Base-by-base conservation (phyloP, 352 stramenopile genomes). In the Achlya hypogyna region DNA sequence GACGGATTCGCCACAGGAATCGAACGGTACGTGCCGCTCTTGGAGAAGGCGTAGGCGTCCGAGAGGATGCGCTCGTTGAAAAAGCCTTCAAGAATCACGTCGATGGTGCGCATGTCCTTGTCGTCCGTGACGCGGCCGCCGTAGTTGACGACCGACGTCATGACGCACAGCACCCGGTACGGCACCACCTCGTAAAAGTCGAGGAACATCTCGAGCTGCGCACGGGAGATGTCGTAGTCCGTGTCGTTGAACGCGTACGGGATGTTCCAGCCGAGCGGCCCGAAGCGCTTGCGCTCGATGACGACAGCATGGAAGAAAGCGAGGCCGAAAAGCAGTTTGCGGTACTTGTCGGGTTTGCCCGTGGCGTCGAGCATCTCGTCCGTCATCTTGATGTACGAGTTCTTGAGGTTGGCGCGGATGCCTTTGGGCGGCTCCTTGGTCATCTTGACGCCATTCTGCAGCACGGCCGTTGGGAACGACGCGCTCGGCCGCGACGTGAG, bases 41-140 rank as follows among this genome's bases (percentile, higher is more conserved):
- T 65, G 9, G 63, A 77, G 69, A 87, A 87, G 31, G 47, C 47
- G 64, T 84, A 86, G 31, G 68, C 59, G 31, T 82, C 75, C 10
- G 72, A 53, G 6, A 83, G 60, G 16, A 87, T 54, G 8, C 72
- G 63, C 25, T 73, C 65, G 54, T 67, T 70, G 72, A 86, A 84
- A 51, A 87, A 86, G 14, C 71, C 60, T 18, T 74, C 45, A 20
- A 91, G 70, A 25, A 89, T 67, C 20, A 73, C 76, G 38, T 81
- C 60, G 5, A 91, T 71, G 25, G 71, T 78, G 22, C 79, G 59
- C 29, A 87, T 66, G 62, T 88, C 79, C 52, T 97, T 98, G 73
- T 97, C 92, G 72, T 98, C 92, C 14, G 92, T 98, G 66, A 98
- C 93, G 5, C 92, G 81, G 4, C 92, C 92, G 20, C 91, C 92